Conservation (phyloP, 129 eudicot genomes). For the Ambrosia trifida region DNA sequence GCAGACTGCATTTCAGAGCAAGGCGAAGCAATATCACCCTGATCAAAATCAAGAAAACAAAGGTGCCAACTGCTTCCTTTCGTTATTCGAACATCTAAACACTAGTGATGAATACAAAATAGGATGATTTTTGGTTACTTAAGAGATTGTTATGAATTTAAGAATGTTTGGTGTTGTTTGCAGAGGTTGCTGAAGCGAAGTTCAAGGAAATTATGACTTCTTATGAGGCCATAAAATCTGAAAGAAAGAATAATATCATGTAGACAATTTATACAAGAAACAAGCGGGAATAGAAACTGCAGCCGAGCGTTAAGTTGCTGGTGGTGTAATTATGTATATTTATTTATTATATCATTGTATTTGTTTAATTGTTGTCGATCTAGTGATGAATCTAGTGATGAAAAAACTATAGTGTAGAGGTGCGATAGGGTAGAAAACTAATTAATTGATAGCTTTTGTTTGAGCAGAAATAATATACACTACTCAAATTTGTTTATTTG, state of each 20-base stretch:
- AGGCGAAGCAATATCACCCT: slow-evolving; percentile 93
- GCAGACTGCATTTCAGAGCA: slow-evolving; percentile 86
- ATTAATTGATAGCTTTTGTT: not conserved
- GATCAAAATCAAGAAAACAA: slow-evolving; percentile 90
- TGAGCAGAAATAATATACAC: not conserved
- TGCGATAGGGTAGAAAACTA: not conserved
- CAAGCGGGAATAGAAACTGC: not conserved
- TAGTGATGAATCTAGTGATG: not conserved
- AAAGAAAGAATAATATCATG: slow-evolving; percentile 50
- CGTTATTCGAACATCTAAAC: not conserved
- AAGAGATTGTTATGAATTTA: not conserved
- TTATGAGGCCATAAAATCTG: slow-evolving; percentile 77
- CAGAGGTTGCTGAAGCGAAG: slow-evolving; percentile 83
- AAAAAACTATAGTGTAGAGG: not conserved
- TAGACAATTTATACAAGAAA: not conserved
- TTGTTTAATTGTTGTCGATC: not conserved
- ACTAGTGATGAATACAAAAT: not conserved
- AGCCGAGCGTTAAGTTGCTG: not conserved
- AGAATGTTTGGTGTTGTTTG: slow-evolving; percentile 26
- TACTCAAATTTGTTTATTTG: not conserved
- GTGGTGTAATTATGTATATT: slow-evolving; percentile 1
- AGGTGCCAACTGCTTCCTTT: slow-evolving; percentile 38
- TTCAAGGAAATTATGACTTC: slow-evolving; percentile 84
- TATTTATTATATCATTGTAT: not conserved
- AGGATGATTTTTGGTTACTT: not conserved